Evolutionary conservation across 495 filamentous ascomycete genomes (phyloP).

Genomic region (Parathielavia appendiculata): DNA sequence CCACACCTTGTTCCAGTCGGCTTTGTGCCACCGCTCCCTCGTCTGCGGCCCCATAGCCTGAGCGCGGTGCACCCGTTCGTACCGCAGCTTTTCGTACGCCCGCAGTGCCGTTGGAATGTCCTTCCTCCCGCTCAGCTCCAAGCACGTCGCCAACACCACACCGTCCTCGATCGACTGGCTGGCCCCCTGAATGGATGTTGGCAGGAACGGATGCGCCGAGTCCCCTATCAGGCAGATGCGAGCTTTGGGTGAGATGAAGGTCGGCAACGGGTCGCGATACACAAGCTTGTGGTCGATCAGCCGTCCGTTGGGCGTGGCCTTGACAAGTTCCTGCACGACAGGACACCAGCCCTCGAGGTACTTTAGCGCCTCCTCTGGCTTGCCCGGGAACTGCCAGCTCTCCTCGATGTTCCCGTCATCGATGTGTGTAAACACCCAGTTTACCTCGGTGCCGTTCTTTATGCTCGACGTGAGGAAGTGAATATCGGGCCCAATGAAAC

Average conservation of each 20-base stretch:
- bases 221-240: conserved; percentile 64
- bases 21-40: conserved; percentile 57
- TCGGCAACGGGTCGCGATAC: conserved; percentile 62
- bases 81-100: conserved; percentile 48
- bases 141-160: conserved; percentile 57
- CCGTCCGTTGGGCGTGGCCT: conserved; percentile 52
- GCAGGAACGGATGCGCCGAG: conserved; percentile 68
- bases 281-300: conserved; percentile 70
- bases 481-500: conserved; percentile 57
- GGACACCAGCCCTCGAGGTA: conserved; percentile 63
- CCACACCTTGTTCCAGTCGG: conserved; percentile 52
- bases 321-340: conserved; percentile 52
- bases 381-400: conserved; percentile 59
- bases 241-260: conserved; percentile 55
- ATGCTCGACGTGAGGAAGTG: conserved; percentile 60
- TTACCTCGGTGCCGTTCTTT: conserved; percentile 60
- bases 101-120: conserved; percentile 40
- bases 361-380: conserved; percentile 54
- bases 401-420: conserved; percentile 48
- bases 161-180: conserved; percentile 70
- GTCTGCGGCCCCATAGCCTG: conserved; percentile 57
- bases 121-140: conserved; percentile 41
- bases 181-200: conserved; percentile 66
- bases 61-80: conserved; percentile 49
- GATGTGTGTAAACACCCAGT: conserved; percentile 65